Base-by-base conservation (phyloP, 495 filamentous ascomycete genomes). In the Clavariopsis aquatica region DNA sequence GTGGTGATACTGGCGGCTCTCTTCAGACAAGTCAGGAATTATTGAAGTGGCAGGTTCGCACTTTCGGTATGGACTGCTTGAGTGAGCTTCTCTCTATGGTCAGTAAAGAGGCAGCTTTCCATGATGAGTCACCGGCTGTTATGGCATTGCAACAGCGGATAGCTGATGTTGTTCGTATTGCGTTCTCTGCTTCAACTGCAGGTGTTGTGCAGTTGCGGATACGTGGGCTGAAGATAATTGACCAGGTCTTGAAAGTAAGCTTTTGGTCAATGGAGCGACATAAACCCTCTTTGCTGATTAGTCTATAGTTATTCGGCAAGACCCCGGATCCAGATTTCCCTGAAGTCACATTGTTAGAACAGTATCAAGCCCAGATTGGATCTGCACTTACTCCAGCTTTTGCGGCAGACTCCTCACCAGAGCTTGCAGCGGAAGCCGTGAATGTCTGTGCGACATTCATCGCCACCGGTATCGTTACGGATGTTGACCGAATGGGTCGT, bases 381-480 rank as follows among this genome's bases (percentile, higher is more conserved):
- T 97, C 94, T 1, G 94, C 94, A 0, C 83, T 99, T 41, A 98
- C 94, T 4, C 94, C 94, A 9, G 95, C 94, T 1, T 99, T 99
- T 78, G 92, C 93, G 1, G 86, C 87, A 1, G 94, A 99, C 75
- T 98, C 94, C 1, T 97, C 93, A 4, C 92, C 94, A 0, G 95
- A 97, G 73, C 80, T 99, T 6, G 94, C 94, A 20, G 89, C 94
- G 1, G 92, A 95, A 66, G 94, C 94, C 36, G 90, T 99, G 49
- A 96, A 95, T 73, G 95, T 99, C n/a, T 98, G 94, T 62, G 95
- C 92, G 22, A 89, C 88, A 0, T 99, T 99, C 75, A 93, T 99
- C 72, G 89, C 93, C 1, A 96, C 93, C 0, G 95, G 94, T 19
- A 96, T 99, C 55, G 95, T 99, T 22, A 97, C 91, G 1, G 93